Evolutionary conservation across 371 early-diverging fungal genomes (phyloP).

Genomic region (Dentiscutata heterogama): DNA sequence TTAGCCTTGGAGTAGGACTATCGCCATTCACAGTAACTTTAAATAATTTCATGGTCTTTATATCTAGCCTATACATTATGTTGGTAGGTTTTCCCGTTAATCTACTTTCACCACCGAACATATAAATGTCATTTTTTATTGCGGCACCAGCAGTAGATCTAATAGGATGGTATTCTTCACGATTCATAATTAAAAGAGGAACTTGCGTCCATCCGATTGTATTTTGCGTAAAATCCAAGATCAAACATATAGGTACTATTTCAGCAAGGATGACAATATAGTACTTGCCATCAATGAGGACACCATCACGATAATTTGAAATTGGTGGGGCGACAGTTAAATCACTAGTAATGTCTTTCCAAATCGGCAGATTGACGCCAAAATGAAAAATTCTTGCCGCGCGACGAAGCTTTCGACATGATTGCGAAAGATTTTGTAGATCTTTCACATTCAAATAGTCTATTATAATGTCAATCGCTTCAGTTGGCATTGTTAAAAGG

Average conservation of each 20-base stretch:
- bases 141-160: neutral
- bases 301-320: slow-evolving; percentile 39
- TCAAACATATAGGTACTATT: slow-evolving; percentile 32
- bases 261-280: slow-evolving; percentile 5
- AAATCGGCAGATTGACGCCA: neutral
- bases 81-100: slow-evolving; percentile 4
- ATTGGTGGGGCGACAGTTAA: neutral
- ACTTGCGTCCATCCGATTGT: neutral
- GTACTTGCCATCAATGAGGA: slow-evolving; percentile 23
- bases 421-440: neutral
- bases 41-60: neutral
- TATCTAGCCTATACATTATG: slow-evolving; percentile 3
- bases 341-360: neutral
- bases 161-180: slow-evolving; percentile 22
- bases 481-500: neutral
- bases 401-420: neutral
- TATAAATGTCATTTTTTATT: slow-evolving; percentile 4
- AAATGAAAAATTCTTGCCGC: neutral
- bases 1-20: slow-evolving; percentile 13
- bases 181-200: neutral
- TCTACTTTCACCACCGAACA: slow-evolving; percentile 31
- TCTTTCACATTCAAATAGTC: neutral
- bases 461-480: neutral
- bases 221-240: neutral
- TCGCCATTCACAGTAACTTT: neutral